Base-by-base conservation (phyloP, 768 basidiomycete genomes). In the Galerina marginata region DNA sequence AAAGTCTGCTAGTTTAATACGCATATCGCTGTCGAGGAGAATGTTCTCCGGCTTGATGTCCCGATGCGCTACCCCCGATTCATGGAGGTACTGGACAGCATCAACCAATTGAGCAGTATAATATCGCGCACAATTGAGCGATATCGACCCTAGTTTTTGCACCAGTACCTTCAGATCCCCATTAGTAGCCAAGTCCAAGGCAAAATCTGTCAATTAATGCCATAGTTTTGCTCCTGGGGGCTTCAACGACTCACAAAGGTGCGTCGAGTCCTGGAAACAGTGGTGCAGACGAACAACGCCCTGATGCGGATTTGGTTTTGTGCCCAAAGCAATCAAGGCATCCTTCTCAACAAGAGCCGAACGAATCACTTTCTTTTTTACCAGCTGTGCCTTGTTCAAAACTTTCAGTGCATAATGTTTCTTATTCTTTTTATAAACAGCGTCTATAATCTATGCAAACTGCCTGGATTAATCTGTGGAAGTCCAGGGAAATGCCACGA, bases 1-100 rank as follows among this genome's bases (percentile, higher is more conserved):
- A 74, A 99, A 99, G 73, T 99, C 97, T 14, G 95, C 93, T n/a
- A 99, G 85, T 74, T 95, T 96, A 70, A 97, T 86, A 55, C 94
- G 87, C 76, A 89, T 92, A 14, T 88, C 83, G 38, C 84, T 84
- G 66, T 96, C 95, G n/a, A 99, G 81, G 9, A 99, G 81, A 33
- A 99, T 81, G 71, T 98, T 98, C 74, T 92, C 91, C 9, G 91
- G 91, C 71, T 93, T 92, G 36, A 93, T 80, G 70, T 93, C 91
- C 81, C 96, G 89, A 70, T 99, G 97, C 46, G 96, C 88, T 54
- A 99, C 88, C 5, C 92, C 92, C 66, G 90, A 91, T 54, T 83
- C 80, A 71, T 99, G 97, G 84, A 99, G 96, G 75, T 90, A 96
- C 47, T 86, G 87, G 59, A 98, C 77, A 0, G 95, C 91, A 65